Base-by-base conservation (phyloP, 345 rosid species). In the Raphanus sativus region DNA sequence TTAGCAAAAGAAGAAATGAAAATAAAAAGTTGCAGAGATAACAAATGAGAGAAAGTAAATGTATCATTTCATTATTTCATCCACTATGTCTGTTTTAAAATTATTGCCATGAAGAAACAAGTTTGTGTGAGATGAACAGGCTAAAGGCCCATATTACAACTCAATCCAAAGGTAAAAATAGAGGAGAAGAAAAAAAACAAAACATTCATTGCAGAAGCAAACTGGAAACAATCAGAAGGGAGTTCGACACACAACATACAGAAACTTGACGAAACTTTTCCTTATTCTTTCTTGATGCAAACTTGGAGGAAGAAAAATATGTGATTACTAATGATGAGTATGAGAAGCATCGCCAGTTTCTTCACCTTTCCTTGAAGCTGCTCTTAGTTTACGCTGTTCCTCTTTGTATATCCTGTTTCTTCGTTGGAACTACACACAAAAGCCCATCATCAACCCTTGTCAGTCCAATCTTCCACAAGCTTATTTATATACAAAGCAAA, bases 371-470 rank as follows among this genome's bases (percentile, higher is more conserved):
- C 85, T 86, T 7, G 89, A 78, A 32, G 94, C 98, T 12, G 99
- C 94, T 65, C 98, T 83, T 75, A 95, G 76, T 75, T 91, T 89
- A 32, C 99, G 98, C 81, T 95, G 97, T 83, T 95, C 99, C 86
- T 95, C 99, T 87, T 95, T 95, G 85, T 95, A 95, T 59, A 95
- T 87, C 40, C 97, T 87, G 76, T 95, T 95, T 81, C 99, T 91
- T 54, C 99, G 84, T 81, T 91, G 91, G 78, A 92, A 95, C 99
- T 91, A 91, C 67, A 79, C 67, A 82, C 71, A 42, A 69, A 42
- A 8, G 50, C 11, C n/a, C 6, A 0, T 1, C 32, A 5, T 15
- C 0, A 34, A 24, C 21, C 29, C 15, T 67, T 7, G 29, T 65
- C 42, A 78, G 68, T 65, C 40, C 40, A 21, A 21, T 30, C 13